A percentile compares a stretch with the other conserved stretches of the same genome.
phyloP scores from a whole-genome alignment of 495 filamentous ascomycete species.

The Hypoxylon crocopeplum region DNA sequence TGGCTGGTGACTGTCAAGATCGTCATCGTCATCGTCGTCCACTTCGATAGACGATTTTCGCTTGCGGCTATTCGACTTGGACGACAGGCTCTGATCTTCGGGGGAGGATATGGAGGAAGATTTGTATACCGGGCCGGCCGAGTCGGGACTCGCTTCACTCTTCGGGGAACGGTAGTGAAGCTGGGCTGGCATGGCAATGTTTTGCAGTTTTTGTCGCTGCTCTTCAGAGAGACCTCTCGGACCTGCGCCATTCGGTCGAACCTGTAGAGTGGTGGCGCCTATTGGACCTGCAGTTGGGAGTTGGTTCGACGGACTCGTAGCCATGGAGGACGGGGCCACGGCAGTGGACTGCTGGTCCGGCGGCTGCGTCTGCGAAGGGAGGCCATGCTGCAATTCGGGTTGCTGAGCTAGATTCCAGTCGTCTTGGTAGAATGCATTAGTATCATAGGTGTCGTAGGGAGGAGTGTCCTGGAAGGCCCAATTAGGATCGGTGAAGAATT shows the following conservation, averaged over 20 bases:
- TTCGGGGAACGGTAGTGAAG: conserved; percentile 61
- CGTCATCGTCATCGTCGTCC: conserved; percentile 56
- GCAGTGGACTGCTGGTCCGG: conserved; percentile 23
- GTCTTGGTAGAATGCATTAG: conserved; percentile 41
- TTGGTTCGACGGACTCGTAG: conserved; percentile 19
- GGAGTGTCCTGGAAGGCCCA: conserved; percentile 55
- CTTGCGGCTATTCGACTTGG: conserved; percentile 61
- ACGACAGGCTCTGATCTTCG: conserved; percentile 47
- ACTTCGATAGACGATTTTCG: conserved; percentile 67
- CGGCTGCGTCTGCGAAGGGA: conserved; percentile 18
- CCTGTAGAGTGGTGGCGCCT: conserved; percentile 19
- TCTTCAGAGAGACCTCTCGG: conserved; percentile 48
- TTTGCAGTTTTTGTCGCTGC: conserved; percentile 60
- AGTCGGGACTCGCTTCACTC: conserved; percentile 58
- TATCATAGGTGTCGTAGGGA: conserved; percentile 50
- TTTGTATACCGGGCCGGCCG: conserved; percentile 50
- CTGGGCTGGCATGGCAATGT: conserved; percentile 63
- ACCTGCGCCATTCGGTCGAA: conserved; percentile 23
- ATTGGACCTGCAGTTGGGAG: conserved; percentile 24
- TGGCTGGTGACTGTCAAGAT: conserved; percentile 69
- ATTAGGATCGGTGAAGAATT: conserved; percentile 43
- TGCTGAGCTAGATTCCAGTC: conserved; percentile 41
- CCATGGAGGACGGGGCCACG: conserved; percentile 26
- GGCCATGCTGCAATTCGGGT: conserved; percentile 33
- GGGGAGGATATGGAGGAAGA: conserved; percentile 55